phyloP scores from a whole-genome alignment of 345 rosid species.

The Arabis alpina region DNA sequence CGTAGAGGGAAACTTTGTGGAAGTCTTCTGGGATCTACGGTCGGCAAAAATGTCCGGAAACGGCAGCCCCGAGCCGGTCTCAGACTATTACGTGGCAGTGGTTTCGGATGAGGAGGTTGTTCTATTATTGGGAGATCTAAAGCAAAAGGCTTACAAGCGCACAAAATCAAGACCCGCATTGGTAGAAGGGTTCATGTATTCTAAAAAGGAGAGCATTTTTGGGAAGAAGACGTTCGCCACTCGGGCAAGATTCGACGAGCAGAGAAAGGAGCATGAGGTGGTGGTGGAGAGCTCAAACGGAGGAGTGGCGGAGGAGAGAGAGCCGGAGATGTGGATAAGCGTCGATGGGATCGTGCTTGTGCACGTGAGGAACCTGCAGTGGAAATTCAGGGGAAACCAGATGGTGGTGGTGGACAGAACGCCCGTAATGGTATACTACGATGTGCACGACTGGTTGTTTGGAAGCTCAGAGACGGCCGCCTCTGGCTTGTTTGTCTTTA shows the following conservation, averaged over 20 bases:
- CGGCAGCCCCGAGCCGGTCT: conserved; percentile 70
- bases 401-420: conserved; percentile 78
- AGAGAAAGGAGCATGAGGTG: conserved; percentile 73
- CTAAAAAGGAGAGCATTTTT: conserved; percentile 82
- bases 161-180: conserved; percentile 81
- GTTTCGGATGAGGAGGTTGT: conserved; percentile 91
- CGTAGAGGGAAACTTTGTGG: conserved; percentile 68
- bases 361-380: conserved; percentile 82
- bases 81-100: conserved; percentile 79
- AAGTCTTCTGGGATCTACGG: conserved; percentile 84
- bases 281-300: conserved; percentile 72
- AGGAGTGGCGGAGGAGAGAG: conserved; percentile 59
- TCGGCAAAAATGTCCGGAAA: conserved; percentile 72
- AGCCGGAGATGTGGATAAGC: conserved; percentile 97
- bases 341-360: conserved; percentile 76
- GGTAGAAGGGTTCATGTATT: conserved; percentile 59
- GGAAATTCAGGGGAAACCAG: conserved; percentile 97
- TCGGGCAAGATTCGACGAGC: conserved; percentile 70
- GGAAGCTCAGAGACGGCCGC: conserved; percentile 59
- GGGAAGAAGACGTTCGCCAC: conserved; percentile 80
- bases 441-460: conserved; percentile 96
- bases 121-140: conserved; percentile 75
- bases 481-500: conserved; percentile 85
- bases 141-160: conserved; percentile 83
- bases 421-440: conserved; percentile 81